A percentile compares a stretch with the other conserved stretches of the same genome.
Conservation (phyloP, 495 filamentous ascomycete genomes). For the Geoglossum glabrum region DNA sequence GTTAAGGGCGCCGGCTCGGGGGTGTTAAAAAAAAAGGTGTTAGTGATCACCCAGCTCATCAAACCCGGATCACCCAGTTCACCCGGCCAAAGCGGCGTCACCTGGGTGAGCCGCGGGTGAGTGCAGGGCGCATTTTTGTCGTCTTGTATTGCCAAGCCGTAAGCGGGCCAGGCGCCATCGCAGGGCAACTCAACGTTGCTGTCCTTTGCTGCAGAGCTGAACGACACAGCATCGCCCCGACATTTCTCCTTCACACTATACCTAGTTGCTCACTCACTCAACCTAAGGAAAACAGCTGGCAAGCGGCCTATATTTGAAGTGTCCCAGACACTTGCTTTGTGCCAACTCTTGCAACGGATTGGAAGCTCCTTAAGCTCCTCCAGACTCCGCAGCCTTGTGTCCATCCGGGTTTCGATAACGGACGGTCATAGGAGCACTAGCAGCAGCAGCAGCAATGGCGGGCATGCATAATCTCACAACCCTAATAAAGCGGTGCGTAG, state of each 20-base stretch:
- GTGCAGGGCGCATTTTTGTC: too few species aligned
- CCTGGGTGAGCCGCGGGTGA: too few species aligned
- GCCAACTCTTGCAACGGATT: neutral
- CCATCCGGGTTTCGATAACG: neutral
- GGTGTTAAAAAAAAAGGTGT: too few species aligned
- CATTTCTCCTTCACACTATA: neutral
- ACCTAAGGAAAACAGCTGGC: neutral
- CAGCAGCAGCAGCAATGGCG: slow-evolving; percentile 26
- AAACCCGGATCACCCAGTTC: too few species aligned
- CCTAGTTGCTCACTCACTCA: neutral
- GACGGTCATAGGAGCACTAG: neutral
- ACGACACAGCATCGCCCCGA: neutral
- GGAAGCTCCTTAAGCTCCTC: neutral
- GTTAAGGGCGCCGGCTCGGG: too few species aligned
- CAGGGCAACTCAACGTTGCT: neutral
- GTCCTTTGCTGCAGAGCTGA: neutral
- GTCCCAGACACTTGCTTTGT: neutral
- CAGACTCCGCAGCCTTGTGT: neutral
- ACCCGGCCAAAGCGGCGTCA: too few species aligned
- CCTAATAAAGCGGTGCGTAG: slow-evolving; percentile 77
- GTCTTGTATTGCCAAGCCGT: neutral
- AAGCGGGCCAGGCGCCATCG: neutral
- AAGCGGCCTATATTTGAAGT: neutral
- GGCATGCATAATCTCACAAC: slow-evolving; percentile 95
- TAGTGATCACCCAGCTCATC: too few species aligned